Conservation (phyloP, 768 basidiomycete genomes). For the Lentinula raphanica region DNA sequence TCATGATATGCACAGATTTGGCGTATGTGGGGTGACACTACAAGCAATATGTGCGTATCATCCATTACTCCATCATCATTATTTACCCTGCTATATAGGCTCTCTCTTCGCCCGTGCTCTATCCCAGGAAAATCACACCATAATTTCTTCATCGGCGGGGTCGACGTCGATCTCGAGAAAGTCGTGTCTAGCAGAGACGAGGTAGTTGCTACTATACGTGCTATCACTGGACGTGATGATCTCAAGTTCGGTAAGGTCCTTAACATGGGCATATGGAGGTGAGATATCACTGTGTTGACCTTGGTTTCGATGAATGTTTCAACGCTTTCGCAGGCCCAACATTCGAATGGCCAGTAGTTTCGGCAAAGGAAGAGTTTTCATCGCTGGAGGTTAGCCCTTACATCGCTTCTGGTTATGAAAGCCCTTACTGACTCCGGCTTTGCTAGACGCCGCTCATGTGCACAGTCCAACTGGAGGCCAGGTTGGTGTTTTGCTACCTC, state of each 20-base stretch:
- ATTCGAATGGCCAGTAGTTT: slow-evolving; percentile 23
- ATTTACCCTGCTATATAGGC: slow-evolving; percentile 10
- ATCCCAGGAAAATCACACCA: slow-evolving; percentile 20
- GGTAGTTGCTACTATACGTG: slow-evolving; percentile 11
- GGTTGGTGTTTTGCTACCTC: slow-evolving; percentile 12
- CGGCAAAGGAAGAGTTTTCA: slow-evolving; percentile 17
- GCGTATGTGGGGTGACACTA: slow-evolving; percentile 44
- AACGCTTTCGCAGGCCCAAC: slow-evolving; percentile 15
- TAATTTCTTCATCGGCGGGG: slow-evolving; percentile 25
- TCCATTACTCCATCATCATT: background rate
- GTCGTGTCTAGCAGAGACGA: slow-evolving; percentile 15
- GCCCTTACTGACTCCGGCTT: background rate
- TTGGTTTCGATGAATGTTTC: background rate
- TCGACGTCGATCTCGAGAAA: slow-evolving; percentile 16
- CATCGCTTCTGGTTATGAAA: background rate
- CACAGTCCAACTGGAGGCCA: slow-evolving; percentile 19
- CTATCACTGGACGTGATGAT: slow-evolving; percentile 17
- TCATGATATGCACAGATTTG: slow-evolving; percentile 27
- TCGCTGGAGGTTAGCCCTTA: slow-evolving; percentile 19
- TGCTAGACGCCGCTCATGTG: slow-evolving; percentile 17
- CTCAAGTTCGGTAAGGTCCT: slow-evolving; percentile 19
- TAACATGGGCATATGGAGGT: slow-evolving; percentile 20
- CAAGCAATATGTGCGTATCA: slow-evolving; percentile 24
- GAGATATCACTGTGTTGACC: background rate
- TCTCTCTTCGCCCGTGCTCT: slow-evolving; percentile 29